A percentile compares a stretch with the other conserved stretches of the same genome.
Evolutionary conservation across 139 green algal species (phyloP).

Genomic region (Mychonastes homosphaera): DNA sequence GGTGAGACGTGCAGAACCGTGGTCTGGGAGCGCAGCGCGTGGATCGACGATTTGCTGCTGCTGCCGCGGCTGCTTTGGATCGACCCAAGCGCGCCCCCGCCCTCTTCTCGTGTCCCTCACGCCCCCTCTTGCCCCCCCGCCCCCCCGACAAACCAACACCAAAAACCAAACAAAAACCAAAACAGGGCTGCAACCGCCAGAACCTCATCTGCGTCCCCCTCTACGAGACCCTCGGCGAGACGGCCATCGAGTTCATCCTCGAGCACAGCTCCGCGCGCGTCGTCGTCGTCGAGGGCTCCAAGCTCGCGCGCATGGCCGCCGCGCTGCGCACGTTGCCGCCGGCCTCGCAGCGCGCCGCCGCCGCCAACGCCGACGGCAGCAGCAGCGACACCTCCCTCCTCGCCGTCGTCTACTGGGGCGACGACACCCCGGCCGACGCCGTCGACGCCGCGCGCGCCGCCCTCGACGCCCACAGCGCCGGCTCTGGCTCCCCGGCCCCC

Average conservation of each 20-base stretch:
- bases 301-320: slow-evolving; percentile 38
- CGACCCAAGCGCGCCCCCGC: too few relatives aligned
- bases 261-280: slow-evolving; percentile 46
- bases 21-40: too few relatives aligned
- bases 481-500: slow-evolving; percentile 18
- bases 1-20: slow-evolving; percentile 6
- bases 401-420: background rate
- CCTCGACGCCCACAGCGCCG: too few relatives aligned
- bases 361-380: too few relatives aligned
- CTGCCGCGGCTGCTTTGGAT: too few relatives aligned
- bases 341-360: background rate
- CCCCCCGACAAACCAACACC: too few relatives aligned
- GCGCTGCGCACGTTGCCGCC: slow-evolving; percentile 21
- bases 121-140: too few relatives aligned
- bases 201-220: slow-evolving; percentile 68
- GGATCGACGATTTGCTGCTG: too few relatives aligned
- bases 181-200: slow-evolving; percentile 89
- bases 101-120: too few relatives aligned
- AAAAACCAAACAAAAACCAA: too few relatives aligned
- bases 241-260: slow-evolving; percentile 78
- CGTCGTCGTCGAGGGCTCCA: slow-evolving; percentile 33
- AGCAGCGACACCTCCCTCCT: too few relatives aligned
- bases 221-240: slow-evolving; percentile 80
- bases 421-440: background rate
- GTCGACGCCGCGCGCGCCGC: too few relatives aligned